A percentile compares a stretch with the other conserved stretches of the same genome.
Evolutionary conservation across 108 stramenopile species (phyloP).

Genomic region (Poteriospumella lacustris): DNA sequence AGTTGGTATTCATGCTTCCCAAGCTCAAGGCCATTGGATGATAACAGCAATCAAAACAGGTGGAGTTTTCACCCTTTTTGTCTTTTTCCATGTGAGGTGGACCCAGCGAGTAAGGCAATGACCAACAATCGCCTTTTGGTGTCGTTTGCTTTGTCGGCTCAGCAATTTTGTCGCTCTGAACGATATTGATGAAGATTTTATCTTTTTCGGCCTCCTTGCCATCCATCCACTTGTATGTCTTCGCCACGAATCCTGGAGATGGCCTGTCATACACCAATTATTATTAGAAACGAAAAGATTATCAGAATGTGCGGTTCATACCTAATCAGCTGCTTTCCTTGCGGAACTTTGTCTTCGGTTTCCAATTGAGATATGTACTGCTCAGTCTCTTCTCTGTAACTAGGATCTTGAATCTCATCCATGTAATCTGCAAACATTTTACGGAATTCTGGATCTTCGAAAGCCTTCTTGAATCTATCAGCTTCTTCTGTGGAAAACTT

Average conservation of each 20-base stretch:
- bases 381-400: constrained; percentile 57
- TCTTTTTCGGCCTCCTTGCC: constrained; percentile 25
- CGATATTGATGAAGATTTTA: constrained; percentile 62
- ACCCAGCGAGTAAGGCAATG: constrained; percentile 56
- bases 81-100: constrained; percentile 60
- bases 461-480: constrained; percentile 47
- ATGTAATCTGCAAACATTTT: constrained; percentile 59
- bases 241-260: constrained; percentile 9
- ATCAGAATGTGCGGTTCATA: not conserved
- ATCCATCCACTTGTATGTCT: constrained; percentile 35
- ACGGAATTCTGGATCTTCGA: constrained; percentile 56
- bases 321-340: constrained; percentile 48
- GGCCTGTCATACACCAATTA: not conserved
- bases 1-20: not conserved
- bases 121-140: constrained; percentile 41
- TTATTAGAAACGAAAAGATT: not conserved
- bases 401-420: constrained; percentile 57
- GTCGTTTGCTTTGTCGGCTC: constrained; percentile 31
- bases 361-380: constrained; percentile 56
- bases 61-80: constrained; percentile 34
- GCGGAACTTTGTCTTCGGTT: constrained; percentile 51
- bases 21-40: constrained; percentile 32
- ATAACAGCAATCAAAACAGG: constrained; percentile 40
- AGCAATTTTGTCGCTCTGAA: constrained; percentile 42
- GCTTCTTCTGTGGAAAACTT: constrained; percentile 29